Evolutionary conservation across 208 protist genomes (phyloP), one percentile per base, ranked within the genome.

Genomic region (Acanthamoeba healyi): DNA sequence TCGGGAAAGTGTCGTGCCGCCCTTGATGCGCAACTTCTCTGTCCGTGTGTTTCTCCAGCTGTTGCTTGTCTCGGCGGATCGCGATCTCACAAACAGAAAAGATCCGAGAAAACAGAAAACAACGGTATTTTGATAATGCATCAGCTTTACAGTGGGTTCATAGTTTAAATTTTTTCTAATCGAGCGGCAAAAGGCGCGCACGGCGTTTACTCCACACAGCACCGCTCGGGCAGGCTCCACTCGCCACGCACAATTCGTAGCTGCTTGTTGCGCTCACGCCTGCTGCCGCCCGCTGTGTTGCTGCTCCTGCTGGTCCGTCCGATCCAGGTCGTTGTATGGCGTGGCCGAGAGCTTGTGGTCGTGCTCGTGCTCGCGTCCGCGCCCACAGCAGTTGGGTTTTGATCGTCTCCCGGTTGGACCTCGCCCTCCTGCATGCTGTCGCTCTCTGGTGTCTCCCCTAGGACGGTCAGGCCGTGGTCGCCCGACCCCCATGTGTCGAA

Each of bases 241-340:
- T 79, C 70, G 70, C 70, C 70, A 38, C 70, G 70, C 19, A 79
- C 32, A 38, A 79, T 79, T 26, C 70, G 70, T 17, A 79, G 36
- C 70, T 70, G n/a, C n/a, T n/a, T 70, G 19, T 79, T 79, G 32
- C 36, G 32, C n/a, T 54, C 15, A 19, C 70, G 70, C 61, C 4
- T 19, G 61, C 26, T 36, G 5, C 29, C 36, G n/a, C 1, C 12
- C 61, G 4, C 61, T 24, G n/a, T 7, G 61, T 29, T 29, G 5
- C 61, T 36, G 54, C 54, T 61, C n/a, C 19, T 22, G 22, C 15
- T 61, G 54, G 49, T 15, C 49, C 61, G 61, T 12, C 61, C 61
- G 61, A 67, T 67, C n/a, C 61, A 67, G n/a, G 61, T 29, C 29
- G 36, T 19, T 29, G 6, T 19, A 6, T 36, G 26, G 15, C 61